These are phyloP conservation scores for Falciphora oryzae DNA, from an alignment of 2,329 filamentous ascomycete species.

Conservation along the genomic window DNA sequence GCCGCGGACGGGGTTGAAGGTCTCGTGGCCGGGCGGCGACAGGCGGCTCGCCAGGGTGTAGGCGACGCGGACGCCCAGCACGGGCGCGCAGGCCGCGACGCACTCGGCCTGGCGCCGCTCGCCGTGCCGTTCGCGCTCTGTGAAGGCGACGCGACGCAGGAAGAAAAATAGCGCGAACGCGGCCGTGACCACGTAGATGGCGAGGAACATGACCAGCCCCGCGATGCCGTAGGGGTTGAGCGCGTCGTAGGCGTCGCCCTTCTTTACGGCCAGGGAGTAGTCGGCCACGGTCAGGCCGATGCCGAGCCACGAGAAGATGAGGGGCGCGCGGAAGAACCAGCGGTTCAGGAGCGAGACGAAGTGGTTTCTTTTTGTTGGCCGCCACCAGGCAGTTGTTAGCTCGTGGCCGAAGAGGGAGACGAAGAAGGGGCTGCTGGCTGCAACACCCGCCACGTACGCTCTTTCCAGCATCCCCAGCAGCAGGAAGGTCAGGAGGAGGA, in stretches of 20 bases:
- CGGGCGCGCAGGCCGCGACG: constrained; percentile 21
- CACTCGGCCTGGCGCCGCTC: constrained; percentile 25
- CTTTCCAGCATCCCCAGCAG: constrained; percentile 22
- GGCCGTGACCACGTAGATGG: constrained; percentile 10
- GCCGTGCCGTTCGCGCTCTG: constrained; percentile 10
- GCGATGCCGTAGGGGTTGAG: constrained; percentile 12
- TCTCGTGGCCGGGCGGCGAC: constrained; percentile 2
- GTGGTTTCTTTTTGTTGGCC: constrained; percentile 14
- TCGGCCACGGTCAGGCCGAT: constrained; percentile 15
- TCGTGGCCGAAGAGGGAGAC: too few species aligned
- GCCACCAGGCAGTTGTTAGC: background rate
- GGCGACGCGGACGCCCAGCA: constrained; percentile 22
- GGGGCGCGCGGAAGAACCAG: constrained; percentile 11
- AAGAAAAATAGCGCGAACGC: constrained; percentile 15
- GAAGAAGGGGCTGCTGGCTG: background rate
- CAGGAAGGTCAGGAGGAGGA: constrained; percentile 23
- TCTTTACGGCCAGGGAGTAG: constrained; percentile 12
- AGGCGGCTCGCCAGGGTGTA: constrained; percentile 22
- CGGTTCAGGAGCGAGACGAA: constrained; percentile 17
- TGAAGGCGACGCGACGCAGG: constrained; percentile 9
- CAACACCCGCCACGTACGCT: constrained; percentile 20
- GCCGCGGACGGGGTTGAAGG: constrained; percentile 14
- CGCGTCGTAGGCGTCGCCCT: constrained; percentile 3
- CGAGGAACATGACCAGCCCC: constrained; percentile 11
- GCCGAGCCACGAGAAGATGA: constrained; percentile 12